These are phyloP conservation scores for Tolypocladium pustulatum DNA, from an alignment of 2,329 filamentous ascomycete genomes.

Conservation along the genomic window DNA sequence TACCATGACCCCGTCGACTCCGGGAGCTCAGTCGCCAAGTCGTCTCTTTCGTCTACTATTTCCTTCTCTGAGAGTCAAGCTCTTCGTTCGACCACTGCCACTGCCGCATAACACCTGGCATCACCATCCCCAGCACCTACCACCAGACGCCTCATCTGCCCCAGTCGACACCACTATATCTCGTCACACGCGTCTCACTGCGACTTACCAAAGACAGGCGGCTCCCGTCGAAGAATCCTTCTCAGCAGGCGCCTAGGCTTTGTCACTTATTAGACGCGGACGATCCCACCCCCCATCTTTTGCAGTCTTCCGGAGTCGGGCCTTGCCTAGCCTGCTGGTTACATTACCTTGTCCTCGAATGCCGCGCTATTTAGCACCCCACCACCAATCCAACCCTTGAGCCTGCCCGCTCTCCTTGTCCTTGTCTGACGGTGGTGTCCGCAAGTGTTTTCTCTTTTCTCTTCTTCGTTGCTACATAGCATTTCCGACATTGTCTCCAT, in stretches of 20 bases:
- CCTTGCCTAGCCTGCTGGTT: slow-evolving; percentile 1
- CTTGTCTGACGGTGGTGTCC: neutral
- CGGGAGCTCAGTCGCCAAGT: neutral
- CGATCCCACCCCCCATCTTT: slow-evolving; percentile 1
- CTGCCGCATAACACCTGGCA: neutral
- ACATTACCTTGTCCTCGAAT: neutral
- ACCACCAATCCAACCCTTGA: neutral
- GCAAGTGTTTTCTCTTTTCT: neutral
- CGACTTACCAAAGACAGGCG: neutral
- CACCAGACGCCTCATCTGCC: neutral
- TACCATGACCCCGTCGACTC: neutral
- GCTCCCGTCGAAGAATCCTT: slow-evolving; percentile 1
- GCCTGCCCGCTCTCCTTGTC: neutral
- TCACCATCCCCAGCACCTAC: neutral
- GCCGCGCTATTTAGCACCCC: neutral
- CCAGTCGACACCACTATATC: neutral
- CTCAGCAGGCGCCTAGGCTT: slow-evolving; percentile 2
- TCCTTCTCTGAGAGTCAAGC: neutral
- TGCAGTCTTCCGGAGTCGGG: neutral
- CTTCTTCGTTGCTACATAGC: neutral
- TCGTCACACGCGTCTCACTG: neutral
- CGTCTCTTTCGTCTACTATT: neutral
- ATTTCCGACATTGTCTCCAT: neutral
- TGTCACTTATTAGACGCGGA: slow-evolving; percentile 6
- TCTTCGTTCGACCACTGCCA: neutral